Evolutionary conservation across 108 stramenopile species (phyloP).

Genomic region (Cyclostephanos invisitatus): DNA sequence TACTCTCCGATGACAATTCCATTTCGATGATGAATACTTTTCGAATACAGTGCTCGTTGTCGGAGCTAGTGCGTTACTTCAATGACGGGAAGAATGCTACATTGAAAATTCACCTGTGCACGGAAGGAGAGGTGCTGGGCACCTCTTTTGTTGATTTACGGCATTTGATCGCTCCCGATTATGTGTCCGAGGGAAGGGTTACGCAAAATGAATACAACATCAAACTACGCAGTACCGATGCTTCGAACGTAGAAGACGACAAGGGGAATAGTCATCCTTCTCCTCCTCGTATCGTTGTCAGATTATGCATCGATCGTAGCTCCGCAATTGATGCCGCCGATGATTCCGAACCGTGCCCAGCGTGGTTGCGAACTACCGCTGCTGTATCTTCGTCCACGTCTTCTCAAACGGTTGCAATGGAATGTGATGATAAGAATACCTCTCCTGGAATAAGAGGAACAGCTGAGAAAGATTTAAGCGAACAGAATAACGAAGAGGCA

Average conservation of each 20-base stretch:
- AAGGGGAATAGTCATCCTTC: neutral
- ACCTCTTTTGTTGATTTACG: constrained; percentile 27
- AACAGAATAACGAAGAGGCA: constrained; percentile 19
- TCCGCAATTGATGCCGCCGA: neutral
- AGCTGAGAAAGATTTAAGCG: neutral
- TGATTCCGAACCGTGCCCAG: neutral
- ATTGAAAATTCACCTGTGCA: constrained; percentile 41
- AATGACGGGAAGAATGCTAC: constrained; percentile 27
- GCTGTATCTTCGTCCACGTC: constrained; percentile 18
- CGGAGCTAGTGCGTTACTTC: constrained; percentile 27
- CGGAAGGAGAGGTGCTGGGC: constrained; percentile 27
- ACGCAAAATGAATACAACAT: constrained; percentile 22
- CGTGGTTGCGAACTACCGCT: neutral
- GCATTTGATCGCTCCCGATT: constrained; percentile 16
- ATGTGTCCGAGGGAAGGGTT: constrained; percentile 18
- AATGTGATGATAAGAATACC: constrained; percentile 16
- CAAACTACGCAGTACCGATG: neutral
- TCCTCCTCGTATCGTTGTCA: constrained; percentile 10
- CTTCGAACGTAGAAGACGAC: neutral
- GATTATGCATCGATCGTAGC: constrained; percentile 19
- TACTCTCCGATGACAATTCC: constrained; percentile 18
- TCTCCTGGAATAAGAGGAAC: constrained; percentile 8
- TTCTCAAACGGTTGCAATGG: constrained; percentile 19
- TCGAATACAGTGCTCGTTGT: constrained; percentile 26
- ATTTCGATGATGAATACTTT: constrained; percentile 29